Conservation (phyloP, 345 rosid genomes). For the Bruguiera gymnorhiza region DNA sequence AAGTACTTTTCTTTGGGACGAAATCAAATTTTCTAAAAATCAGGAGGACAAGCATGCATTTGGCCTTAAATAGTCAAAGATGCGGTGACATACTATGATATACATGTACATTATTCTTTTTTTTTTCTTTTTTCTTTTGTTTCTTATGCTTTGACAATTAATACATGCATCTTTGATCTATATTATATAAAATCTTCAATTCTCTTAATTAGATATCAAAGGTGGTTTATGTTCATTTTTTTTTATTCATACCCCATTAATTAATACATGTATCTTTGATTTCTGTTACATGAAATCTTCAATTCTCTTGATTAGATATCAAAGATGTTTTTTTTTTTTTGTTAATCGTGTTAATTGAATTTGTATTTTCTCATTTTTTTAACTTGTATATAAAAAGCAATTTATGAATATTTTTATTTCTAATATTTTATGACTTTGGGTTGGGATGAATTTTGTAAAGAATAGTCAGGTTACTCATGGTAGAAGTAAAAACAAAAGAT, state of each 20-base stretch:
- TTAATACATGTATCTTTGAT: no score
- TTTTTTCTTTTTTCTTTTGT: not conserved
- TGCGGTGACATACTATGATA: not conserved
- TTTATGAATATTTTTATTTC: no score
- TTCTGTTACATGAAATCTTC: no score
- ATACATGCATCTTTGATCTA: not conserved
- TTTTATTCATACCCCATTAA: no score
- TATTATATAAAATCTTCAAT: not conserved
- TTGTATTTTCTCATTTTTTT: no score
- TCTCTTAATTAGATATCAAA: not conserved
- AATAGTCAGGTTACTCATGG: not conserved
- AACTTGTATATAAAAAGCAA: no score
- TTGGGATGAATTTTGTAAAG: not conserved
- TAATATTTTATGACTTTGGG: not conserved
- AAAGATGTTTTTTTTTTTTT: no score
- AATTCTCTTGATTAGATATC: no score
- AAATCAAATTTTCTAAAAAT: not conserved
- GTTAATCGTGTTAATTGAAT: no score
- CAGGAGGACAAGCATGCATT: not conserved
- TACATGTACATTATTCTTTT: not conserved
- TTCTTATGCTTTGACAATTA: no score
- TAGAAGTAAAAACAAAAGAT: not conserved
- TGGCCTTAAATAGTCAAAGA: not conserved
- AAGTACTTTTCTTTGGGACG: not conserved
- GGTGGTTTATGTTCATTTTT: no score